Base-by-base conservation (phyloP, 2,329 filamentous ascomycete species). In the Cladophialophora bantiana region DNA sequence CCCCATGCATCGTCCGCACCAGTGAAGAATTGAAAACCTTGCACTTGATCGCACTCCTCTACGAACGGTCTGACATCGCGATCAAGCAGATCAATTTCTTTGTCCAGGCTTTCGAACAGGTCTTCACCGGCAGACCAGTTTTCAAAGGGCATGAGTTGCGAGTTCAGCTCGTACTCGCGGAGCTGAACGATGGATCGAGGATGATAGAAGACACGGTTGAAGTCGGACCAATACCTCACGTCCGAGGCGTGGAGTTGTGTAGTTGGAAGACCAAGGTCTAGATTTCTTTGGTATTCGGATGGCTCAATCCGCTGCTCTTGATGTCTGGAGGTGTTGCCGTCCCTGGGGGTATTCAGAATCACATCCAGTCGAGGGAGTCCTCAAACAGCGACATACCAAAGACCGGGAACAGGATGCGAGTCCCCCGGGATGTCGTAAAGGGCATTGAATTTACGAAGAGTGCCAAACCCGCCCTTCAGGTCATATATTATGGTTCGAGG, bases 141-240 rank as follows among this genome's bases (percentile, higher is more conserved):
- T 76, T 95, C 90, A 73, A 96, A 96, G 0, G 94, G 92, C 84
- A 90, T 89, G 34, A 94, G 82, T 53, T 86, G 84, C 2, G 93
- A 94, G 75, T 91, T 89, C 40, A 96, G 83, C 76, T 96, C 92
- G 75, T 92, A 96, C 74, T 97, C 93, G 75, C 91, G 91, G 13
- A 98, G 83, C 76, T 96, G 94, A 9, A 96, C 84, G 62, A 97
- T 87, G 12, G 93, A 97, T 62, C 87, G 88, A 7, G 95, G 95
- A 76, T 98, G 94, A 76, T 91, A 97, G 79, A 89, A 99, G n/a
- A 95, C 86, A 32, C 93, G 88, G 72, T 92, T 96, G 79, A 93
- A 98, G 78, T 99, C 95, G 36, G 93, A 96, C 94, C 95, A 99
- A 80, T 95, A 98, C 62, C 93, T 88, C n/a, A 98, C 91, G 10